Percentiles rank a stretch among this genome's conserved stretches.
phyloP scores from a whole-genome alignment of 345 rosid genomes.

The Ceriops decandra region DNA sequence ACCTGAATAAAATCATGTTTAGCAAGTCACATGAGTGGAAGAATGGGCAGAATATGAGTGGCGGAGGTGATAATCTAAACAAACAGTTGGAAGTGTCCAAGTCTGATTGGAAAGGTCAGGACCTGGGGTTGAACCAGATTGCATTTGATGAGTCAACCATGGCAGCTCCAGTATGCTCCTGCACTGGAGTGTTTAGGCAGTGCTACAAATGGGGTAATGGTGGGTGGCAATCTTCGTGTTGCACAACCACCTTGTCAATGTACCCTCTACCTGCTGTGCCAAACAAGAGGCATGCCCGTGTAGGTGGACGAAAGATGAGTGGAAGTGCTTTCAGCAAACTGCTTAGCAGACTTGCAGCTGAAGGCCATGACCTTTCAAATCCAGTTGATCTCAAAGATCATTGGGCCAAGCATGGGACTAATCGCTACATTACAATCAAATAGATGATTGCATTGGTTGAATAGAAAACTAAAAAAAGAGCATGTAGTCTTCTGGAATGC shows the following conservation, averaged over 20 bases:
- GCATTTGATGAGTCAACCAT: slow-evolving; percentile 87
- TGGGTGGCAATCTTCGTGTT: slow-evolving; percentile 98
- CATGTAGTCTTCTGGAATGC: slow-evolving; percentile 5
- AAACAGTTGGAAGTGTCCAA: slow-evolving; percentile 49
- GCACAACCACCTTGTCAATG: slow-evolving; percentile 87
- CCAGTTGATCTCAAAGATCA: slow-evolving; percentile 35
- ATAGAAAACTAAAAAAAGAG: background rate
- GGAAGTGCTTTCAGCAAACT: slow-evolving; percentile 97
- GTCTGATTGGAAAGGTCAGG: slow-evolving; percentile 84
- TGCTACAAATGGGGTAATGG: slow-evolving; percentile 99
- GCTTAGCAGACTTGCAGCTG: slow-evolving; percentile 73
- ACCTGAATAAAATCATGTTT: slow-evolving; percentile 57
- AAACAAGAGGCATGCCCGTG: slow-evolving; percentile 83
- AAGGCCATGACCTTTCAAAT: slow-evolving; percentile 31
- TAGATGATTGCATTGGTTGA: slow-evolving; percentile 10
- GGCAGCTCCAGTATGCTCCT: slow-evolving; percentile 92
- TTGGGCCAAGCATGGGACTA: slow-evolving; percentile 37
- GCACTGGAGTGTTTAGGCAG: slow-evolving; percentile 82
- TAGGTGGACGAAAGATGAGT: slow-evolving; percentile 97
- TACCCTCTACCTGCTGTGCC: slow-evolving; percentile 84
- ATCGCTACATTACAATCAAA: slow-evolving; percentile 34
- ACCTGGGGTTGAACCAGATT: slow-evolving; percentile 82
- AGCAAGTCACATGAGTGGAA: slow-evolving; percentile 59
- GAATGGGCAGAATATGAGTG: slow-evolving; percentile 41
- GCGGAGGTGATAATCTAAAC: slow-evolving; percentile 41